Percentiles rank a stretch among this genome's conserved stretches.
Evolutionary conservation across 2,329 filamentous ascomycete genomes (phyloP).

Genomic region (Curvularia sp.): DNA sequence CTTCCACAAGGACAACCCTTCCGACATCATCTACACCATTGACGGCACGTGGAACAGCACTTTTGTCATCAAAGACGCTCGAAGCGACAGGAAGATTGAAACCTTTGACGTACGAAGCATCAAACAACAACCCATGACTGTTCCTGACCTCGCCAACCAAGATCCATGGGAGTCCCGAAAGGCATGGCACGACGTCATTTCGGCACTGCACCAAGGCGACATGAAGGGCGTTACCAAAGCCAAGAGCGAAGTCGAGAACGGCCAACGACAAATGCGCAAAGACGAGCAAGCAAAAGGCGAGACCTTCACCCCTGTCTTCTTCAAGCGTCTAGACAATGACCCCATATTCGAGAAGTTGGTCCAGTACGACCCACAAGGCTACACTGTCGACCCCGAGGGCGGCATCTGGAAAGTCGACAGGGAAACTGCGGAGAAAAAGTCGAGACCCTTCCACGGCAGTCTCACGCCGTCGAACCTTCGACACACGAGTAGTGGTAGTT

Average conservation of each 20-base stretch:
- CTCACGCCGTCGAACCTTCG: slow-evolving; percentile 36
- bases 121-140: slow-evolving; percentile 30
- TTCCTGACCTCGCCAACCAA: slow-evolving; percentile 47
- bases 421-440: slow-evolving; percentile 30
- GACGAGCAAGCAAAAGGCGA: slow-evolving; percentile 47
- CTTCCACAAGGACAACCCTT: slow-evolving; percentile 46
- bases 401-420: slow-evolving; percentile 46
- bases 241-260: slow-evolving; percentile 47
- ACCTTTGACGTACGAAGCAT: slow-evolving; percentile 43
- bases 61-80: slow-evolving; percentile 49
- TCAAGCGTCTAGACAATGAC: slow-evolving; percentile 43
- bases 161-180: slow-evolving; percentile 57
- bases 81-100: slow-evolving; percentile 47
- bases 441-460: slow-evolving; percentile 42
- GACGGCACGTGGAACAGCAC: slow-evolving; percentile 54
- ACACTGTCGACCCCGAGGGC: slow-evolving; percentile 32
- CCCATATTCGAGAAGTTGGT: slow-evolving; percentile 37
- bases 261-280: slow-evolving; percentile 54
- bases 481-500: not conserved
- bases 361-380: slow-evolving; percentile 27
- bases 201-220: slow-evolving; percentile 50
- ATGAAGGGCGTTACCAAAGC: slow-evolving; percentile 50
- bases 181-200: slow-evolving; percentile 54
- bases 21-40: slow-evolving; percentile 48
- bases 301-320: slow-evolving; percentile 53